Conservation (phyloP, 1,284 basidiomycete species). For the Moniliophthora roreri region DNA sequence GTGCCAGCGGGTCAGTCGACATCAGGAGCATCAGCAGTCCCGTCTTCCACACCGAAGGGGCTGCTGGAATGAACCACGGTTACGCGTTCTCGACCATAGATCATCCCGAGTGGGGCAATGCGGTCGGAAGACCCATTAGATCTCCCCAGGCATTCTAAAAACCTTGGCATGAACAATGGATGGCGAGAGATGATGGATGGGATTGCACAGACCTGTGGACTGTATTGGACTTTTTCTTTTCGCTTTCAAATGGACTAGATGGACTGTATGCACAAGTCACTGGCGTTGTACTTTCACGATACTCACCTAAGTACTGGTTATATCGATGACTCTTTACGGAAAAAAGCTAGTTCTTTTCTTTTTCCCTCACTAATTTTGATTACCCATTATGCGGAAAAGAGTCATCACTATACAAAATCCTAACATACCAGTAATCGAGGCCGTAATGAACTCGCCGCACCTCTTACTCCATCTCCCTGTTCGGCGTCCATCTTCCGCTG, state of each 20-base stretch:
- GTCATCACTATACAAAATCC: background rate
- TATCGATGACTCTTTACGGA: no score
- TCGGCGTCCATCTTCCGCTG: background rate
- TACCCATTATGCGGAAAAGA: background rate
- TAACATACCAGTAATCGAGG: background rate
- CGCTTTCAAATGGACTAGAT: no score
- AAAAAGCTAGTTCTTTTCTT: no score
- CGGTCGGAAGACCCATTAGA: background rate
- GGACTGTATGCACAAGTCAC: no score
- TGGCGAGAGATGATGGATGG: no score
- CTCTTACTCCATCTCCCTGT: background rate
- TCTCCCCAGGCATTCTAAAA: background rate
- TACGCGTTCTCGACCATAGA: constrained; percentile 14
- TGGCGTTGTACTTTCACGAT: no score
- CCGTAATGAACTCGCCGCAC: background rate
- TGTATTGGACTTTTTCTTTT: no score
- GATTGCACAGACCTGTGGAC: no score
- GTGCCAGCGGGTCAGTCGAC: background rate
- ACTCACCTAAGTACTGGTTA: no score
- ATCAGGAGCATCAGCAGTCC: constrained; percentile 8
- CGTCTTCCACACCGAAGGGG: constrained; percentile 5
- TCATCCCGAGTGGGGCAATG: constrained; percentile 5
- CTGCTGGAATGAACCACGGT: constrained; percentile 11
- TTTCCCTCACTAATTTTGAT: background rate
- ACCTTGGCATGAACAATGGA: background rate